phyloP scores from a whole-genome alignment of 768 basidiomycete genomes.

The Neoboletus brunneissimus region DNA sequence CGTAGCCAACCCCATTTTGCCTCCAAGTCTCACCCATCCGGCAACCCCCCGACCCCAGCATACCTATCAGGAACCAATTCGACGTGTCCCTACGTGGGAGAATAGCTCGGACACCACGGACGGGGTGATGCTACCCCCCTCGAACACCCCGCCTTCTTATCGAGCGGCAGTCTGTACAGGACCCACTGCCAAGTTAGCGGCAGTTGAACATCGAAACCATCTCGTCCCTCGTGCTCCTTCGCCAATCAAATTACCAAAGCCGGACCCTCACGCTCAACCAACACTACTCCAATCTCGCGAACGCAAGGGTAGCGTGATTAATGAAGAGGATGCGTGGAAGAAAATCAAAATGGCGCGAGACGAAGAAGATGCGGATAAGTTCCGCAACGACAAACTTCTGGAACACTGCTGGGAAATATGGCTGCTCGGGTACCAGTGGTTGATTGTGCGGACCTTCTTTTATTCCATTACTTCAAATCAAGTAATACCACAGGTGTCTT shows the following conservation, averaged over 20 bases:
- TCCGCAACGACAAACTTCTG: conserved; percentile 58
- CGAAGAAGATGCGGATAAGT: conserved; percentile 68
- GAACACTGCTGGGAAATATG: conserved; percentile 77
- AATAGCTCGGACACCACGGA: conserved; percentile 38
- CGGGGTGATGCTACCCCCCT: conserved; percentile 30
- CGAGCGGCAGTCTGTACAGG: conserved; percentile 38
- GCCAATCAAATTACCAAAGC: conserved; percentile 31
- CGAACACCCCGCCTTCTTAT: conserved; percentile 51
- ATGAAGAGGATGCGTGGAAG: conserved; percentile 77
- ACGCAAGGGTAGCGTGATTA: conserved; percentile 49
- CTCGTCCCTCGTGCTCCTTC: conserved; percentile 21
- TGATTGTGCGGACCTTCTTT: conserved; percentile 51
- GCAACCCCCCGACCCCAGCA: conserved; percentile 30
- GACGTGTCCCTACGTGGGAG: conserved; percentile 32
- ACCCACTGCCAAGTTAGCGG: conserved; percentile 15
- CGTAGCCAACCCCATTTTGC: conserved; percentile 25
- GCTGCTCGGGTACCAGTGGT: conserved; percentile 69
- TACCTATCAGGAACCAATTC: conserved; percentile 7
- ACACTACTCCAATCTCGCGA: conserved; percentile 30
- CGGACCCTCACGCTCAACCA: conserved; percentile 17
- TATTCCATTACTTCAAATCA: conserved; percentile 14
- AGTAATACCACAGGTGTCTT: conserved; percentile 7
- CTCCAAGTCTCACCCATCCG: conserved; percentile 27
- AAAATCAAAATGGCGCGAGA: conserved; percentile 69
- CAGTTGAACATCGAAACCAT: conserved; percentile 12